Conservation (phyloP, 768 basidiomycete species). For the Pleurotus cornucopiae region DNA sequence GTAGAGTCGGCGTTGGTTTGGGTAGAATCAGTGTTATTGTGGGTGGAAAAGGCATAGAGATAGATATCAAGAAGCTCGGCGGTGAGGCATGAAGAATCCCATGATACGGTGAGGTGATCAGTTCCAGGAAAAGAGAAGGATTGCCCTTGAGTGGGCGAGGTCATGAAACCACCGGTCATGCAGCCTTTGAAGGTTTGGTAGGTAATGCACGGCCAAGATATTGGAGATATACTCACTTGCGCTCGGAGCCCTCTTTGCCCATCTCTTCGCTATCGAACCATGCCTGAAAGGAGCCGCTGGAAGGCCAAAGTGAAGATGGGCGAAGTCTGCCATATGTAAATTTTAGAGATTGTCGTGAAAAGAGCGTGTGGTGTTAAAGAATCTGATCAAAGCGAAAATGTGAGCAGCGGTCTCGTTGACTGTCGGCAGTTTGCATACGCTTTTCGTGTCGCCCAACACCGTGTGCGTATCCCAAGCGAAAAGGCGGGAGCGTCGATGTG, state of each 20-base stretch:
- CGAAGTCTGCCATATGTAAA: neutral
- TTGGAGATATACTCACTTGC: too few relatives aligned
- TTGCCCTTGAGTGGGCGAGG: conserved; percentile 42
- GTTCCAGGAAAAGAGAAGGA: conserved; percentile 35
- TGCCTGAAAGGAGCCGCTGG: neutral
- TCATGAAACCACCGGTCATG: conserved; percentile 58
- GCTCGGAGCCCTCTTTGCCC: neutral
- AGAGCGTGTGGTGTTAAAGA: too few relatives aligned
- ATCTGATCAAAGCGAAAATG: too few relatives aligned
- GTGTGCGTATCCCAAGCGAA: too few relatives aligned
- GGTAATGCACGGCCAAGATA: too few relatives aligned
- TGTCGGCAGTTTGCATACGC: too few relatives aligned
- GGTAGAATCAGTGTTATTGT: neutral
- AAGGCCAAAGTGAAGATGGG: conserved; percentile 3
- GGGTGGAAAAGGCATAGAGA: conserved; percentile 48
- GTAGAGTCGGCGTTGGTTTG: conserved; percentile 12
- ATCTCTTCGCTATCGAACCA: neutral
- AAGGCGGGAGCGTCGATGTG: too few relatives aligned
- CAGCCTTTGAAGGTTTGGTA: conserved; percentile 33
- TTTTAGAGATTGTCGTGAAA: too few relatives aligned
- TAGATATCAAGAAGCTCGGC: conserved; percentile 60
- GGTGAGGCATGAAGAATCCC: conserved; percentile 59
- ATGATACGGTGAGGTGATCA: conserved; percentile 50
- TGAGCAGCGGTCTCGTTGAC: too few relatives aligned
- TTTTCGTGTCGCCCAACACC: too few relatives aligned